Evolutionary conservation across 2,329 filamentous ascomycete genomes (phyloP).

Genomic region (Sarocladium brachiariae): DNA sequence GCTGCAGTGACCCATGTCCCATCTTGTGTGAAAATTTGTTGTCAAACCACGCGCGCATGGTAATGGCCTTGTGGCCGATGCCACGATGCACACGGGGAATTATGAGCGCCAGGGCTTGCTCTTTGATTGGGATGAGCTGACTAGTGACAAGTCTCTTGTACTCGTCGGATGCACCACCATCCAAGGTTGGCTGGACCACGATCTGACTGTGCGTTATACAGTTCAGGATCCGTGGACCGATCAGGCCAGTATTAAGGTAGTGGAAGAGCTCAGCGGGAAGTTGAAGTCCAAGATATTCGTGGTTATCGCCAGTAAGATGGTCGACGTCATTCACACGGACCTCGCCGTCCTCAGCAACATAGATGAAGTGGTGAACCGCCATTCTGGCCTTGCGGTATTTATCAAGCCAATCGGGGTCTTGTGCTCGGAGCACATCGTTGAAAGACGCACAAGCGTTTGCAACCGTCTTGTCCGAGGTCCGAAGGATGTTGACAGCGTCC

Average conservation of each 20-base stretch:
- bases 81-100: slow-evolving; percentile 76
- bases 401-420: slow-evolving; percentile 71
- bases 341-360: slow-evolving; percentile 70
- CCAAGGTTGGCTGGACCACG: slow-evolving; percentile 73
- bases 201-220: slow-evolving; percentile 78
- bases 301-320: slow-evolving; percentile 71
- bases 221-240: slow-evolving; percentile 71
- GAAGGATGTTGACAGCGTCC: slow-evolving; percentile 73
- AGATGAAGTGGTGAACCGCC: slow-evolving; percentile 80
- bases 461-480: slow-evolving; percentile 60
- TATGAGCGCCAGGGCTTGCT: slow-evolving; percentile 70
- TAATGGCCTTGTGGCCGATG: slow-evolving; percentile 72
- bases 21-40: slow-evolving; percentile 60
- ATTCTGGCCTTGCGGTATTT: slow-evolving; percentile 82
- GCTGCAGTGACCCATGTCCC: slow-evolving; percentile 47
- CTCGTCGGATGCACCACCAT: slow-evolving; percentile 70
- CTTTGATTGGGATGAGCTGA: slow-evolving; percentile 67
- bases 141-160: slow-evolving; percentile 74
- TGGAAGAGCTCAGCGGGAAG: slow-evolving; percentile 85
- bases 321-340: slow-evolving; percentile 68
- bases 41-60: slow-evolving; percentile 79
- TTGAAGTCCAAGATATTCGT: slow-evolving; percentile 84
- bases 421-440: slow-evolving; percentile 67
- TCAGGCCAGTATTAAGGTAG: slow-evolving; percentile 77
- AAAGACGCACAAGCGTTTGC: slow-evolving; percentile 69